These are phyloP conservation scores for Purshia tridentata DNA, from an alignment of 306 rosid species.

Conservation along the genomic window DNA sequence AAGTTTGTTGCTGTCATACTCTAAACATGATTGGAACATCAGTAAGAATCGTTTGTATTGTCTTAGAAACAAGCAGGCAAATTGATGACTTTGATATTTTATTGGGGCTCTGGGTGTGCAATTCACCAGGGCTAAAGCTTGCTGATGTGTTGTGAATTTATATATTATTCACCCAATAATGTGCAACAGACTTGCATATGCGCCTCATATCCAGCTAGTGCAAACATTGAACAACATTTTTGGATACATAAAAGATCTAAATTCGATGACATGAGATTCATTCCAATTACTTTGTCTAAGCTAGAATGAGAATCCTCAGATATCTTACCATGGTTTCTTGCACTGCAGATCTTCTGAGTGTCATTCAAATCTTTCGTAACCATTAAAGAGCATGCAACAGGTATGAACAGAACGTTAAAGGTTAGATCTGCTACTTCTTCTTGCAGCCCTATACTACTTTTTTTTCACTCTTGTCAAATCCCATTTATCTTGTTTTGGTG, in stretches of 20 bases:
- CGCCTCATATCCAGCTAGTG: background rate
- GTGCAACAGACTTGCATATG: too few species aligned
- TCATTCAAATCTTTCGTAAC: background rate
- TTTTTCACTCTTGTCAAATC: background rate
- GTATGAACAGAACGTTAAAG: background rate
- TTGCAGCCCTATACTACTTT: background rate
- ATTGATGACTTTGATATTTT: background rate
- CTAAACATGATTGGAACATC: background rate
- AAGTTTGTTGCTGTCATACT: background rate
- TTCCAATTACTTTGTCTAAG: background rate
- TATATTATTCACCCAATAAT: background rate
- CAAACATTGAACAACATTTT: background rate
- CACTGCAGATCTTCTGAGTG: background rate
- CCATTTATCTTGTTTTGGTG: background rate
- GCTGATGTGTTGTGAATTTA: background rate
- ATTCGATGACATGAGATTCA: background rate
- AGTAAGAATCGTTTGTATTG: background rate
- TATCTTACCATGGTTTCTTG: background rate
- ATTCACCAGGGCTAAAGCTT: background rate
- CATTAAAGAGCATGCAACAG: background rate
- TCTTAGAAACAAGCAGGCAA: background rate
- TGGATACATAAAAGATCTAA: background rate
- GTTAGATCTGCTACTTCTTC: background rate
- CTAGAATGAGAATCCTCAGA: too few species aligned
- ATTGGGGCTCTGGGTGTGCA: background rate